Conservation (phyloP, 306 rosid genomes). For the Mimosa pudica region DNA sequence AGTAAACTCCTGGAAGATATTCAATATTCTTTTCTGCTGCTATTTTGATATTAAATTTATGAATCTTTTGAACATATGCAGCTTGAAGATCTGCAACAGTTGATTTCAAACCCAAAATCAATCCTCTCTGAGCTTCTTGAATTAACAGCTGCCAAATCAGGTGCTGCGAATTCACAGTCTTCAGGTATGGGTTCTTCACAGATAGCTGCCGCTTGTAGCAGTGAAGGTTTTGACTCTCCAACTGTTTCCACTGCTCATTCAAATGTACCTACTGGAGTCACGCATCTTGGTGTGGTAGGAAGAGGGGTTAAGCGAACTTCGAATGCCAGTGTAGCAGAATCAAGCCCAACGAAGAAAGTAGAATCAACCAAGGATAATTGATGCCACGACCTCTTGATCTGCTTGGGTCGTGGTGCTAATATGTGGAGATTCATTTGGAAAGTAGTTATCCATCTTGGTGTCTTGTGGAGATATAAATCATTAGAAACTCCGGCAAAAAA, state of each 20-base stretch:
- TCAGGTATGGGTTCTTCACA: conserved; percentile 58
- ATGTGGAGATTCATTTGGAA: conserved; percentile 32
- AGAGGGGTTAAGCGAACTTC: conserved; percentile 90
- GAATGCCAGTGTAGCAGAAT: conserved; percentile 50
- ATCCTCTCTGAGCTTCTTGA: conserved; percentile 78
- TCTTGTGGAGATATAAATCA: conserved; percentile 31
- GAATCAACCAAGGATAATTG: conserved; percentile 64
- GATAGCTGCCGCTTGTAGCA: conserved; percentile 57
- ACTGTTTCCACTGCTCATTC: conserved; percentile 82
- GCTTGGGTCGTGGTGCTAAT: conserved; percentile 20
- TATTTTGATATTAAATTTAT: conserved; percentile 15
- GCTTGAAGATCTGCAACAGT: conserved; percentile 96
- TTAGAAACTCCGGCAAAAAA: background rate
- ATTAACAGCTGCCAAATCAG: conserved; percentile 60
- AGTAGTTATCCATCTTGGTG: conserved; percentile 21
- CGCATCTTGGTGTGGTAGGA: conserved; percentile 96
- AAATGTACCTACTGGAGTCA: conserved; percentile 76
- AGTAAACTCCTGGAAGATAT: background rate
- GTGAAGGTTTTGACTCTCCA: conserved; percentile 81
- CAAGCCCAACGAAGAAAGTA: conserved; percentile 57
- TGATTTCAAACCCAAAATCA: conserved; percentile 70
- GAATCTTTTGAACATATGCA: conserved; percentile 43
- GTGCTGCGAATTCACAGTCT: conserved; percentile 50
- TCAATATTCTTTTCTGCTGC: background rate
- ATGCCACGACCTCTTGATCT: conserved; percentile 52